These are phyloP conservation scores for Spathaspora arborariae DNA, from an alignment of 805 yeast genomes.

Conservation along the genomic window DNA sequence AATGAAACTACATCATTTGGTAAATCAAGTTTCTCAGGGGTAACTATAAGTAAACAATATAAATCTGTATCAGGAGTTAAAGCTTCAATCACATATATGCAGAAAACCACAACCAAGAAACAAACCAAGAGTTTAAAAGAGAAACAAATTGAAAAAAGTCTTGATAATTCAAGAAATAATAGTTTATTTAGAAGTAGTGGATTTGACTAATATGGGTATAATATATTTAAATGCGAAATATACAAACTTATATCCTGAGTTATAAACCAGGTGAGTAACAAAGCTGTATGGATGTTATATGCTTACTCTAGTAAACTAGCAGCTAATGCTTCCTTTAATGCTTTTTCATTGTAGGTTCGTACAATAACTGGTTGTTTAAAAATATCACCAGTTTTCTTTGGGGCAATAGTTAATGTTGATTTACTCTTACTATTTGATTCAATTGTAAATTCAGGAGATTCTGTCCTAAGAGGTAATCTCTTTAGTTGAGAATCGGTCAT, in stretches of 20 bases:
- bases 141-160: slow-evolving; percentile 21
- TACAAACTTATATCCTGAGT: neutral
- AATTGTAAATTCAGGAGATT: slow-evolving; percentile 3
- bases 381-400: slow-evolving; percentile 37
- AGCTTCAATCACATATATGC: slow-evolving; percentile 56
- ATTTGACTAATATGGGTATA: slow-evolving; percentile 15
- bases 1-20: slow-evolving; percentile 40
- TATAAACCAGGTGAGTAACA: neutral
- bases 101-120: slow-evolving; percentile 26
- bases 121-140: slow-evolving; percentile 23
- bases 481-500: slow-evolving; percentile 26
- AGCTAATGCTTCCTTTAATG: slow-evolving; percentile 43
- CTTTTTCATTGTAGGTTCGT: slow-evolving; percentile 44
- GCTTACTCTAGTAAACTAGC: slow-evolving; percentile 13
- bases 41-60: slow-evolving; percentile 50
- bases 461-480: slow-evolving; percentile 25
- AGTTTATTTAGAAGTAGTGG: slow-evolving; percentile 16
- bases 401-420: slow-evolving; percentile 39
- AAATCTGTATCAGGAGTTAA: slow-evolving; percentile 53
- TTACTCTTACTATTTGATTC: slow-evolving; percentile 2
- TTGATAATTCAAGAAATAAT: slow-evolving; percentile 18
- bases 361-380: slow-evolving; percentile 28
- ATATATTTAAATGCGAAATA: neutral
- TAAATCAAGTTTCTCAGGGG: slow-evolving; percentile 35
- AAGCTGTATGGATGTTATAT: neutral